Conservation (phyloP, 768 basidiomycete species). For the Lactifluus piperatus region DNA sequence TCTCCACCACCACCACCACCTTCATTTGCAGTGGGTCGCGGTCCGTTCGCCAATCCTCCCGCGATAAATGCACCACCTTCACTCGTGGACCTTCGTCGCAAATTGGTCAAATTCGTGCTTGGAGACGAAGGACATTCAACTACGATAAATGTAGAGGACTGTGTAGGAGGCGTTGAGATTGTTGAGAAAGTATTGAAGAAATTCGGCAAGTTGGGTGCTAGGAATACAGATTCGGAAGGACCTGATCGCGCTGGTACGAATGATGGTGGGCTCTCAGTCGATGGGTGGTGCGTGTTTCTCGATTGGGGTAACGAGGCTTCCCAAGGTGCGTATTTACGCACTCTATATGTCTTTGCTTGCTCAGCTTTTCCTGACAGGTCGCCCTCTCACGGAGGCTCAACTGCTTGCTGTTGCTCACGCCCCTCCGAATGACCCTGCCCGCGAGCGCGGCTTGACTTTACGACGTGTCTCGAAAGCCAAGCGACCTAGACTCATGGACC, state of each 20-base stretch:
- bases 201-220: conserved; percentile 57
- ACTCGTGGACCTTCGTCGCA: conserved; percentile 71
- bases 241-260: conserved; percentile 54
- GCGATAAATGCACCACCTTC: conserved; percentile 40
- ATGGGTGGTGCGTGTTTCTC: conserved; percentile 84
- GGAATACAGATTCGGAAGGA: conserved; percentile 35
- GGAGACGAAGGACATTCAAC: conserved; percentile 70
- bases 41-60: conserved; percentile 44
- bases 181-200: conserved; percentile 86
- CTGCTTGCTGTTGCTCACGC: conserved; percentile 78
- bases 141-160: conserved; percentile 75
- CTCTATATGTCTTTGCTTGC: neutral
- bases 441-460: conserved; percentile 72
- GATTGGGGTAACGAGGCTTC: conserved; percentile 47
- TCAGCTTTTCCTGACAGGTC: conserved; percentile 34
- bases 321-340: conserved; percentile 34
- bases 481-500: conserved; percentile 34
- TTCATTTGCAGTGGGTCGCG: conserved; percentile 49
- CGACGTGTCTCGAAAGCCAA: conserved; percentile 43
- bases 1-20: conserved; percentile 14
- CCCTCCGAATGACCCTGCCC: conserved; percentile 64
- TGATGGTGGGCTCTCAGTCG: conserved; percentile 70
- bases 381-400: conserved; percentile 73
- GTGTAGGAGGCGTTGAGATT: conserved; percentile 75
- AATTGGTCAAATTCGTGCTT: conserved; percentile 81